phyloP scores from a whole-genome alignment of 306 rosid genomes.

The Rosa lucieae region DNA sequence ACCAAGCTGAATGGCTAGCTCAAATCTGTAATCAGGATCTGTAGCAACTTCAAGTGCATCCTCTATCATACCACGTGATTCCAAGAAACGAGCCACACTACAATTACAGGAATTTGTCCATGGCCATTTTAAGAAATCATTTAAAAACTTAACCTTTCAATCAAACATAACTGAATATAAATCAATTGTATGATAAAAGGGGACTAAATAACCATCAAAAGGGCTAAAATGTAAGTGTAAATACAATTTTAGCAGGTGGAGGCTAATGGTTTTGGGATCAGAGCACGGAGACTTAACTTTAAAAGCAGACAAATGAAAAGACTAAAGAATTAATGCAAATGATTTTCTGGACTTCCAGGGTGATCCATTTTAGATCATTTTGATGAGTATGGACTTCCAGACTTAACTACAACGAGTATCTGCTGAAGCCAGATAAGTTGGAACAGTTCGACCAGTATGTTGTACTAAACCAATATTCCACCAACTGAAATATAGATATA shows the following conservation, averaged over 20 bases:
- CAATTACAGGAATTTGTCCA: conserved; percentile 24
- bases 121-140: conserved; percentile 19
- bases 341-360: neutral
- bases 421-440: neutral
- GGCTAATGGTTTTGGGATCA: neutral
- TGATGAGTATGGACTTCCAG: neutral
- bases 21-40: conserved; percentile 95
- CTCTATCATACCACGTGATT: conserved; percentile 98
- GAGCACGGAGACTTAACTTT: neutral
- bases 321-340: neutral
- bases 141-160: conserved; percentile 10
- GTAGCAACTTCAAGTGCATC: conserved; percentile 98
- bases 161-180: neutral
- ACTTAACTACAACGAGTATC: neutral
- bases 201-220: neutral
- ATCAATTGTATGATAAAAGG: neutral
- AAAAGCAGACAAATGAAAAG: neutral
- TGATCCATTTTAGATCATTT: neutral
- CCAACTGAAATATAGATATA: neutral
- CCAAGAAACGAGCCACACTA: conserved; percentile 98
- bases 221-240: neutral
- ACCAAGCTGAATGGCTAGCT: conserved; percentile 94
- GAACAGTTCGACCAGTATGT: neutral
- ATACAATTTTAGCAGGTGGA: neutral
- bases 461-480: neutral